Evolutionary conservation across 257 asterid genomes (phyloP).

Genomic region (Penstemon davidsonii): DNA sequence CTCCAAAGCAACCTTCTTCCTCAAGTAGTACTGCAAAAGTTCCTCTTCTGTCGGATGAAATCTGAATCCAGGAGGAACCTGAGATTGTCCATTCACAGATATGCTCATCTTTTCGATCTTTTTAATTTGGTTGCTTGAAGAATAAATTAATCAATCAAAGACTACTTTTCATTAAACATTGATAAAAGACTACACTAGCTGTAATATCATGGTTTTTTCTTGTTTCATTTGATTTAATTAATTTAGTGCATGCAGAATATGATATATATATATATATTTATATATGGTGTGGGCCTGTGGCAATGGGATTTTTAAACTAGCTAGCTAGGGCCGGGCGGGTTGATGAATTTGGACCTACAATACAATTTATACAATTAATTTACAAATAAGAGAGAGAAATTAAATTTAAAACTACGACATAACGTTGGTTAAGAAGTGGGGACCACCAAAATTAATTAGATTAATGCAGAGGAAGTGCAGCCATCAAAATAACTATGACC

Average conservation of each 20-base stretch:
- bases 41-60: constrained; percentile 79
- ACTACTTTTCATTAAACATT: constrained; percentile 17
- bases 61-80: constrained; percentile 72
- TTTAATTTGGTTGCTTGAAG: too few relatives aligned
- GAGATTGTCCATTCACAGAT: constrained; percentile 57
- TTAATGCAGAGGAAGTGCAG: constrained; percentile 32
- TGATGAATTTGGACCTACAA: not conserved
- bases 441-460: constrained; percentile 13
- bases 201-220: not conserved
- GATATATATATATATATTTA: too few relatives aligned
- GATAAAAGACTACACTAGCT: not conserved
- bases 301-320: not conserved
- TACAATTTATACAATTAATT: not conserved
- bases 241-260: constrained; percentile 1
- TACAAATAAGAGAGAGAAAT: constrained; percentile 15
- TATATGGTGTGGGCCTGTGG: not conserved
- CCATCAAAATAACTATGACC: constrained; percentile 44
- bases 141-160: not conserved
- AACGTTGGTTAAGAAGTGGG: constrained; percentile 27
- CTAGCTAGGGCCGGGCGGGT: not conserved
- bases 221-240: not conserved
- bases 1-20: constrained; percentile 48
- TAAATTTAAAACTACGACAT: constrained; percentile 21
- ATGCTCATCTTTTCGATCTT: constrained; percentile 42
- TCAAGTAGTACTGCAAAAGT: constrained; percentile 59